These are phyloP conservation scores for Mycena alexandri DNA, from an alignment of 768 basidiomycete species.

Conservation along the genomic window DNA sequence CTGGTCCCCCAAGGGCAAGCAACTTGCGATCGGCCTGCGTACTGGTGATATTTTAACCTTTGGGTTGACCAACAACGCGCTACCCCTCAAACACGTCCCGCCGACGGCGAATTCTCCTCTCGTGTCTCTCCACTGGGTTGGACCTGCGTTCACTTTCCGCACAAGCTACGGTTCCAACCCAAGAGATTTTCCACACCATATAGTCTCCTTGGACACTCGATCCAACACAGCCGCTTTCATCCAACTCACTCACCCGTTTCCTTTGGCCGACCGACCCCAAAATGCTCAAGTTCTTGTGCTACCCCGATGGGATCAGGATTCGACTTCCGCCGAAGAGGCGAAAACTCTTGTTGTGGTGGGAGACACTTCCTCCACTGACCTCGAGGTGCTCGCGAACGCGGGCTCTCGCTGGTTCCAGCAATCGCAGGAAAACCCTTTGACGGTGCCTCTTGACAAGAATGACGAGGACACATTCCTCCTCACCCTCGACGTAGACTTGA, in stretches of 20 bases:
- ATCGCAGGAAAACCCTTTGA: slow-evolving; percentile 65
- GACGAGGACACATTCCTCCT: slow-evolving; percentile 79
- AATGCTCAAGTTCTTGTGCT: slow-evolving; percentile 53
- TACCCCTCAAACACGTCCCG: slow-evolving; percentile 72
- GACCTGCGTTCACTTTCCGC: slow-evolving; percentile 75
- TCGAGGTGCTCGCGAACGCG: slow-evolving; percentile 59
- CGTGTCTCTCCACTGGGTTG: slow-evolving; percentile 75
- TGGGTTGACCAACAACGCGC: slow-evolving; percentile 64
- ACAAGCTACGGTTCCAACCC: slow-evolving; percentile 66
- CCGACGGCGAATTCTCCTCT: slow-evolving; percentile 62
- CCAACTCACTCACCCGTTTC: slow-evolving; percentile 57
- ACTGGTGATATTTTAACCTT: slow-evolving; percentile 80
- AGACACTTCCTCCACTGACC: slow-evolving; percentile 59
- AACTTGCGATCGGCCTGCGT: slow-evolving; percentile 80
- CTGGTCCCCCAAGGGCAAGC: slow-evolving; percentile 91
- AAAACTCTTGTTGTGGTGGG: slow-evolving; percentile 60
- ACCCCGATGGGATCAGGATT: slow-evolving; percentile 62
- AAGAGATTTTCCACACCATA: slow-evolving; percentile 56
- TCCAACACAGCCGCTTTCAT: slow-evolving; percentile 54
- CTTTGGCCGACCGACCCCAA: slow-evolving; percentile 54
- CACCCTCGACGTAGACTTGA: slow-evolving; percentile 76
- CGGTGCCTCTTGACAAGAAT: slow-evolving; percentile 76
- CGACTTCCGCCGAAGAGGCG: slow-evolving; percentile 48
- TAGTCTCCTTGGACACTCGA: slow-evolving; percentile 59
- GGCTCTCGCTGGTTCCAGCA: slow-evolving; percentile 62